Evolutionary conservation across 176 grass and related monocot genomes (phyloP).

Genomic region (Cenchrus purpureus): DNA sequence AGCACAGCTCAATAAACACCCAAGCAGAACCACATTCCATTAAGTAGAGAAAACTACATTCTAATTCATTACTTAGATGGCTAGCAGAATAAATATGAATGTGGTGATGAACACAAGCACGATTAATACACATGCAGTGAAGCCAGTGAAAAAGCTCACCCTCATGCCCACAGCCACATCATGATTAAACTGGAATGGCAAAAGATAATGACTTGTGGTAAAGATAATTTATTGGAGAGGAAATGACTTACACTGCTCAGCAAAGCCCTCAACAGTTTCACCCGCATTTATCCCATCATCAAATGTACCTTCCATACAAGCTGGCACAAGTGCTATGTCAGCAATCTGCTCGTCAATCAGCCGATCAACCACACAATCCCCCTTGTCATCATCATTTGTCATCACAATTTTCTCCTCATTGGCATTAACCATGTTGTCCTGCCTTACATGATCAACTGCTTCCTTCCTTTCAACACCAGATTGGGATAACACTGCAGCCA

Average conservation of each 20-base stretch:
- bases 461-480: slow-evolving; percentile 16
- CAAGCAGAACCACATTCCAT: background rate
- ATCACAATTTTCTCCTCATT: slow-evolving; percentile 44
- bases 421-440: slow-evolving; percentile 5
- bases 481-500: slow-evolving; percentile 14
- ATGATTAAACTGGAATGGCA: slow-evolving; percentile 7
- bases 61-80: slow-evolving; percentile 2
- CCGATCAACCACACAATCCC: slow-evolving; percentile 19
- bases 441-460: slow-evolving; percentile 30
- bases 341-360: slow-evolving; percentile 19
- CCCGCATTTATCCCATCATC: slow-evolving; percentile 4
- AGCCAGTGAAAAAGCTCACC: slow-evolving; percentile 13
- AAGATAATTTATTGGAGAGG: slow-evolving; percentile 6
- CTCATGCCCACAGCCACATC: background rate
- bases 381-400: slow-evolving; percentile 43
- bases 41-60: slow-evolving; percentile 8
- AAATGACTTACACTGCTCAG: slow-evolving; percentile 43
- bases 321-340: background rate
- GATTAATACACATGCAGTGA: background rate
- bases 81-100: slow-evolving; percentile 33
- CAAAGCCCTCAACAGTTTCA: slow-evolving; percentile 16
- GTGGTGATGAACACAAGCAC: background rate
- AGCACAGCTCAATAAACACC: slow-evolving; percentile 10
- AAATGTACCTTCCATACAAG: slow-evolving; percentile 33
- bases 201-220: background rate